phyloP scores from a whole-genome alignment of 768 basidiomycete genomes.

The Tephrocybe sp. region DNA sequence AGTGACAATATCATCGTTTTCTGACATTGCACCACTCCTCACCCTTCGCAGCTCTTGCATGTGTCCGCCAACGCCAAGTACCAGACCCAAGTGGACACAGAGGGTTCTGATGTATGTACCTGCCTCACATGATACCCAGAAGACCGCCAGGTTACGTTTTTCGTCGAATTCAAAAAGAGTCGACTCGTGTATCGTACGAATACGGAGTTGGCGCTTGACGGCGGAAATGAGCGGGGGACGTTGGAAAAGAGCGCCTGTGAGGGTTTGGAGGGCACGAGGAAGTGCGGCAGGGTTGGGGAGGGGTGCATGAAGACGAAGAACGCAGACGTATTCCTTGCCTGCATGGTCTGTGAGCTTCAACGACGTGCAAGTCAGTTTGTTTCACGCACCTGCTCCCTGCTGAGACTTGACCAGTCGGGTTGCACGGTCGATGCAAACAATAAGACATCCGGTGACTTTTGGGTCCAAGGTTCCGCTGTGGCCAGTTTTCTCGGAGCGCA shows the following conservation, averaged over 20 bases:
- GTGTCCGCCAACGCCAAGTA: slow-evolving; percentile 98
- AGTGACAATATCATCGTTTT: slow-evolving; percentile 97
- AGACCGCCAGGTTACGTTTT: slow-evolving; percentile 93
- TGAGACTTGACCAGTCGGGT: slow-evolving; percentile 98
- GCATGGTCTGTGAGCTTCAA: slow-evolving; percentile 2
- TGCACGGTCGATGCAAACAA: slow-evolving; percentile 98
- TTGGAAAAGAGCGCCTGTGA: slow-evolving; percentile 98
- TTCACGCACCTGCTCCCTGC: slow-evolving; percentile 84
- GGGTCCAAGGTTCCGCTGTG: slow-evolving; percentile 99
- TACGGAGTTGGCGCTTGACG: slow-evolving; percentile 96
- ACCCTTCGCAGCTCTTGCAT: slow-evolving; percentile 99
- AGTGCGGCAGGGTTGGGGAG: slow-evolving; percentile 83
- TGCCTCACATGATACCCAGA: slow-evolving; percentile 99
- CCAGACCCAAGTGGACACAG: slow-evolving; percentile 93
- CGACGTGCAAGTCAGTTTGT: slow-evolving; percentile 5
- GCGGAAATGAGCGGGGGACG: slow-evolving; percentile 98
- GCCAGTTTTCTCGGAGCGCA: slow-evolving; percentile 97
- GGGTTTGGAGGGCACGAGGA: slow-evolving; percentile 91
- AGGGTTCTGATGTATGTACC: slow-evolving; percentile 96
- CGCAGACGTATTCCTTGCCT: slow-evolving; percentile 99
- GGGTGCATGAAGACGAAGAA: slow-evolving; percentile 85
- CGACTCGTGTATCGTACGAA: slow-evolving; percentile 96
- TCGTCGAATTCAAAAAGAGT: slow-evolving; percentile 97
- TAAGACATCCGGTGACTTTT: slow-evolving; percentile 98
- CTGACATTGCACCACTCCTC: slow-evolving; percentile 92